These are phyloP conservation scores for Sesbania bispinosa DNA, from an alignment of 306 rosid genomes.

Conservation along the genomic window DNA sequence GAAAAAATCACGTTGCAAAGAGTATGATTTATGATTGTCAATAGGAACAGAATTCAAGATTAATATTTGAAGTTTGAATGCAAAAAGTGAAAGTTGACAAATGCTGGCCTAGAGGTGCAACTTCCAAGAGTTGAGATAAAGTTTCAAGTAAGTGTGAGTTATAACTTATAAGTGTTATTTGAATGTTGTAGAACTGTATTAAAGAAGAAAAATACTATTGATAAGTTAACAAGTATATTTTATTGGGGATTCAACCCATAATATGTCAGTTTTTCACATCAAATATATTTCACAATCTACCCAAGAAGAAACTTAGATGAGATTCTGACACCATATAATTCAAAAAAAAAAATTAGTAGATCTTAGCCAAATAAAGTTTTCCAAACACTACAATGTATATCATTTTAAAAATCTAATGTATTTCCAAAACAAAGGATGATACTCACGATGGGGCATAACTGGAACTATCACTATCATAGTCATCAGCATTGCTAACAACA, in stretches of 20 bases:
- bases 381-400: background rate
- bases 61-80: background rate
- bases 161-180: background rate
- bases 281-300: background rate
- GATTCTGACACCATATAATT: too few relatives aligned
- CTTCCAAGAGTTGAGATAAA: background rate
- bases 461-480: constrained; percentile 70
- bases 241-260: background rate
- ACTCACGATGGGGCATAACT: constrained; percentile 71
- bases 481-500: constrained; percentile 53
- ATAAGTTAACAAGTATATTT: background rate
- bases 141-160: background rate
- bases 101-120: background rate
- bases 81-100: background rate
- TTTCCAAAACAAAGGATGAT: constrained; percentile 3
- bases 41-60: background rate
- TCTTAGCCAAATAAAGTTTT: background rate
- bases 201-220: background rate
- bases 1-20: background rate
- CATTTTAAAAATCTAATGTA: background rate
- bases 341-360: too few relatives aligned
- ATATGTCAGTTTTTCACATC: background rate
- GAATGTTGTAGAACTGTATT: background rate
- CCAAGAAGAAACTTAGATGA: background rate
- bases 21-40: background rate